Base-by-base conservation (phyloP, 257 asterid species). In the Rhazya stricta region DNA sequence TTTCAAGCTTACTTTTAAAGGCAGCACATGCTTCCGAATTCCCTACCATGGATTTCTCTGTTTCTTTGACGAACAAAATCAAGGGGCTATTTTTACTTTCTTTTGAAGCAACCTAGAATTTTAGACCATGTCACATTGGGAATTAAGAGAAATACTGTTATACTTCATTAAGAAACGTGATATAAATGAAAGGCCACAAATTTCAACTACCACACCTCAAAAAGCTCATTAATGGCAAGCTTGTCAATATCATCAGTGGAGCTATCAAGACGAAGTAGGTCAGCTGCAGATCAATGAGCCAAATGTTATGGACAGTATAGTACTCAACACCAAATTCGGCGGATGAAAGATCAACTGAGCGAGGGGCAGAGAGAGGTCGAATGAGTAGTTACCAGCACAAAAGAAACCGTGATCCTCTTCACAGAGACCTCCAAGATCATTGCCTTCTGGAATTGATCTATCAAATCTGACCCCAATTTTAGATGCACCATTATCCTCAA, bases 391-490 rank as follows among this genome's bases (percentile, higher is more conserved):
- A 94, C 99, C 97, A 72, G 88, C 88, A 90, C 99, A 94, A 84
- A 94, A 94, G 90, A 92, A 94, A 67, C 99, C 97, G 81, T 89
- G 91, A 39, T 90, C 95, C 67, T 73, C 85, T 71, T 84, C 96
- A 77, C 99, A 92, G 36, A 85, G 92, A 72, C 97, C 97, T 65
- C 97, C 99, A 19, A 94, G 84, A 84, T 94, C 96, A 79, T 88
- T 92, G 62, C 99, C 99, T 74, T 92, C 97, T 74, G 86, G 88
- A 81, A 94, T 71, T 37, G 87, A 81, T 80, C 86, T 88, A 85
- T 94, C 97, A 81, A 94, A 94, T 85, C 87, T 82, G 72, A 94
- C 93, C 39, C 99, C 99, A 80, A 94, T 86, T 85, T 94, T 94
- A 27, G 97, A 87, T 57, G 75, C 62, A 60, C 95, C 90, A 76